Percentiles rank a stretch among this genome's conserved stretches.
These are phyloP conservation scores for Brassica cretica DNA, from an alignment of 345 rosid genomes.

Conservation along the genomic window DNA sequence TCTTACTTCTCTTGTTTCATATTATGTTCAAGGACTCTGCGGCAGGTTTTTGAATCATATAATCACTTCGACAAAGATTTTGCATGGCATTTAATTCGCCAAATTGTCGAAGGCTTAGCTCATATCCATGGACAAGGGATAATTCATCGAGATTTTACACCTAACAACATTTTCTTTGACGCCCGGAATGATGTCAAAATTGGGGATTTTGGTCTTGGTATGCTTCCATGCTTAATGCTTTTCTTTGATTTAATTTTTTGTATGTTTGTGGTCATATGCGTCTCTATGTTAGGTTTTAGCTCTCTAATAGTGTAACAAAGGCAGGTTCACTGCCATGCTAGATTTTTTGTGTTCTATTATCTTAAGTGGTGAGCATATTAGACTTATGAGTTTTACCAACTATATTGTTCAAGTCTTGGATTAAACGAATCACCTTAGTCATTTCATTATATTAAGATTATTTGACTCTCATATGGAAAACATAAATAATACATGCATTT, in stretches of 20 bases:
- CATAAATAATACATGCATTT: constrained; percentile 6
- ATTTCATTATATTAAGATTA: constrained; percentile 8
- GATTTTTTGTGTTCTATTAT: background rate
- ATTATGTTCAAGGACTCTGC: constrained; percentile 70
- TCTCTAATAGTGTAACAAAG: constrained; percentile 2
- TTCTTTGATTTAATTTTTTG: constrained; percentile 11
- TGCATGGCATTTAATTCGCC: constrained; percentile 88
- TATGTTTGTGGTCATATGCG: constrained; percentile 13
- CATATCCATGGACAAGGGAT: constrained; percentile 98
- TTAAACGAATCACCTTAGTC: background rate
- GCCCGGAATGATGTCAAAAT: constrained; percentile 92
- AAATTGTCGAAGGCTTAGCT: constrained; percentile 93
- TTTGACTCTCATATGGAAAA: constrained; percentile 12
- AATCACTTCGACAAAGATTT: constrained; percentile 74
- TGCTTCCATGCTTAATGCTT: constrained; percentile 27
- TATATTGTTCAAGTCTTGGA: constrained; percentile 6
- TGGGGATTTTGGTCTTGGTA: constrained; percentile 98
- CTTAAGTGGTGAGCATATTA: constrained; percentile 2
- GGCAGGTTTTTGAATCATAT: constrained; percentile 81
- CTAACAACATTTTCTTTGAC: constrained; percentile 91
- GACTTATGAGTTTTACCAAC: constrained; percentile 1
- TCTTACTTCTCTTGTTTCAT: constrained; percentile 15
- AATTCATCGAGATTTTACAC: constrained; percentile 95
- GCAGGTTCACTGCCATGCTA: constrained; percentile 19
- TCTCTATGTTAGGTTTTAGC: constrained; percentile 9